Evolutionary conservation across 2,329 filamentous ascomycete genomes (phyloP).

Genomic region (Xylariaceae sp.): DNA sequence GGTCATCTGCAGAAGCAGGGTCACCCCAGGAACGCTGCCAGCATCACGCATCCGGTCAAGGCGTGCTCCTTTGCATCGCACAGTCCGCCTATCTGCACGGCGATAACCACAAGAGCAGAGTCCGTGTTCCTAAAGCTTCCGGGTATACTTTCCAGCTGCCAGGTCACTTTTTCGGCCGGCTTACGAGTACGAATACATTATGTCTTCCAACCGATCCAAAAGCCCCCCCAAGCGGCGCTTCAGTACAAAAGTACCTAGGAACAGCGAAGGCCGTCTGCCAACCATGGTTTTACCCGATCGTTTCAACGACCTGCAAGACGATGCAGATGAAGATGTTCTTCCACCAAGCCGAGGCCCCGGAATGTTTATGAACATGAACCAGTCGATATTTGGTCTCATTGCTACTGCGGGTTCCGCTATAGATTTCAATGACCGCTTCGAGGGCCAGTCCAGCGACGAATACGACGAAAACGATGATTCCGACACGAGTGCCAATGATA

Average conservation of each 20-base stretch:
- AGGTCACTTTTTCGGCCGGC: background rate
- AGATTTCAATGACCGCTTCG: constrained; percentile 76
- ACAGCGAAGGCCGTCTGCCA: constrained; percentile 35
- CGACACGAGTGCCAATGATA: constrained; percentile 24
- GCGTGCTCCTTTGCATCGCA: constrained; percentile 1
- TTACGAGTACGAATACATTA: constrained; percentile 7
- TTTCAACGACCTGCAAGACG: constrained; percentile 44
- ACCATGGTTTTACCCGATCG: constrained; percentile 51
- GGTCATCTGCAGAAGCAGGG: constrained; percentile 6
- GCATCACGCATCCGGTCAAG: background rate
- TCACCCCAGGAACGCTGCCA: background rate
- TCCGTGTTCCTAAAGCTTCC: constrained; percentile 2
- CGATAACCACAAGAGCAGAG: constrained; percentile 1
- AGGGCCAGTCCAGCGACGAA: constrained; percentile 74
- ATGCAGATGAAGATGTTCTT: constrained; percentile 46
- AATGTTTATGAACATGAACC: constrained; percentile 73
- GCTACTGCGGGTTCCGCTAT: constrained; percentile 78
- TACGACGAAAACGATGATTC: constrained; percentile 44
- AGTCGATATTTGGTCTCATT: constrained; percentile 90
- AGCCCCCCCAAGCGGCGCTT: constrained; percentile 36
- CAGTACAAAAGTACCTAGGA: constrained; percentile 43
- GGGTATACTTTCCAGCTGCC: background rate
- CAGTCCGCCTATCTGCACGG: constrained; percentile 12
- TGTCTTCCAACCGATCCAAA: constrained; percentile 32
- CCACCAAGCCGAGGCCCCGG: constrained; percentile 41